Conservation (phyloP, 495 filamentous ascomycete species). For the Xylaria sp. region DNA sequence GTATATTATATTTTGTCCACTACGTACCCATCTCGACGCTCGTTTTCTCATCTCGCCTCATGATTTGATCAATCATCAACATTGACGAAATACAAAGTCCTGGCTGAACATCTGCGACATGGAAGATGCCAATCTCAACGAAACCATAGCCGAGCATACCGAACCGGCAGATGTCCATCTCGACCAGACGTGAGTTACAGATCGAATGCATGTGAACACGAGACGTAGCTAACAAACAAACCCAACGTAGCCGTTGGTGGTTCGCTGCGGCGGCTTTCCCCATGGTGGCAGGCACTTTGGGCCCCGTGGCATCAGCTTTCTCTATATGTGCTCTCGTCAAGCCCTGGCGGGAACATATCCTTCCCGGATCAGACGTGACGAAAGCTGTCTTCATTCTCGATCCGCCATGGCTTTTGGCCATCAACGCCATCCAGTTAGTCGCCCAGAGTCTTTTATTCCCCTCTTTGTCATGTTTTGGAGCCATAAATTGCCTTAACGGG, state of each 20-base stretch:
- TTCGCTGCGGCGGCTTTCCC: constrained; percentile 83
- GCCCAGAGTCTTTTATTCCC: too few species aligned
- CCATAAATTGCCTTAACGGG: too few species aligned
- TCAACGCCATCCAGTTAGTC: constrained; percentile 71
- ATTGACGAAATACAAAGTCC: background rate
- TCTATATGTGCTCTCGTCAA: constrained; percentile 77
- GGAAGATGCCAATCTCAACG: constrained; percentile 67
- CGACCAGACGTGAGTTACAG: constrained; percentile 57
- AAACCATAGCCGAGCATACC: constrained; percentile 58
- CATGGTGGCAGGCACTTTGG: constrained; percentile 81
- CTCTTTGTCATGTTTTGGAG: too few species aligned
- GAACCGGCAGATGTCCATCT: constrained; percentile 59
- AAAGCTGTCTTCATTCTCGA: constrained; percentile 65
- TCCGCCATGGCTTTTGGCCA: constrained; percentile 72
- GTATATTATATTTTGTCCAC: too few species aligned
- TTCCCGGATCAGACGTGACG: constrained; percentile 53
- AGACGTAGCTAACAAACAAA: constrained; percentile 13
- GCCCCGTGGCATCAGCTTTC: constrained; percentile 81
- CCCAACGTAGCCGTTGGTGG: constrained; percentile 73
- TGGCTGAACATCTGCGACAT: constrained; percentile 43
- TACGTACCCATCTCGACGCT: background rate
- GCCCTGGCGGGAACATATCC: constrained; percentile 73
- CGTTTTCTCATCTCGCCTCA: background rate
- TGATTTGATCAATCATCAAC: background rate
- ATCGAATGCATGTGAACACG: background rate